Evolutionary conservation across 768 basidiomycete genomes (phyloP).

Genomic region (Cystobasidium tubakii): DNA sequence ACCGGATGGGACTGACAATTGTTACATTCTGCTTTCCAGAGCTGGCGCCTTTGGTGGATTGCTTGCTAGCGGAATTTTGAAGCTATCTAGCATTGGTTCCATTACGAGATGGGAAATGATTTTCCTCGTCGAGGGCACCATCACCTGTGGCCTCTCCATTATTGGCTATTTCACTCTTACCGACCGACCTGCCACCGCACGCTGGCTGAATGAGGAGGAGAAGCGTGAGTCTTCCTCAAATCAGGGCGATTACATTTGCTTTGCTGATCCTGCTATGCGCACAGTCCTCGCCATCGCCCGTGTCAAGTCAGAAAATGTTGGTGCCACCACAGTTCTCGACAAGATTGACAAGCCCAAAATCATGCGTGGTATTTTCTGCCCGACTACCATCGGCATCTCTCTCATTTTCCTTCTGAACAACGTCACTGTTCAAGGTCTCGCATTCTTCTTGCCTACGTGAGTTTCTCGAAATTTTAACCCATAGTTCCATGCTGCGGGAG

Average conservation of each 20-base stretch:
- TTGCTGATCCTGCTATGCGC: not conserved
- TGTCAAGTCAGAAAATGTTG: conserved; percentile 24
- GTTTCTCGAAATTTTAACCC: conserved; percentile 52
- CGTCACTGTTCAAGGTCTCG: conserved; percentile 30
- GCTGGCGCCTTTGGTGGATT: conserved; percentile 31
- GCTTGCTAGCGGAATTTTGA: conserved; percentile 30
- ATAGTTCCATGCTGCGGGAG: too few relatives aligned
- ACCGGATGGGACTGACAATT: too few relatives aligned
- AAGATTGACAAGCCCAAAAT: conserved; percentile 17
- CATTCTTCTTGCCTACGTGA: conserved; percentile 35
- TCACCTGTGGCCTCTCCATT: conserved; percentile 22
- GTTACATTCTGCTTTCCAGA: not conserved
- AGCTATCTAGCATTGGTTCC: not conserved
- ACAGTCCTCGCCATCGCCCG: conserved; percentile 27
- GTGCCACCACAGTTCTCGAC: conserved; percentile 13
- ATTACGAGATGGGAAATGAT: conserved; percentile 34
- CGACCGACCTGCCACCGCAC: conserved; percentile 23
- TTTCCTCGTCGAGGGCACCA: conserved; percentile 37
- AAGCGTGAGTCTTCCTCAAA: not conserved
- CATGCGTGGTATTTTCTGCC: conserved; percentile 15
- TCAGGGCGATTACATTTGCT: too few relatives aligned
- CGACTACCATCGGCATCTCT: conserved; percentile 14
- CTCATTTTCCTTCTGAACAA: conserved; percentile 34
- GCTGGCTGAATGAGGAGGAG: conserved; percentile 35
- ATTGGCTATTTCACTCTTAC: conserved; percentile 21